A percentile compares a stretch with the other conserved stretches of the same genome.
phyloP scores from a whole-genome alignment of 768 basidiomycete genomes.

The Cyclocybe cylindracea region DNA sequence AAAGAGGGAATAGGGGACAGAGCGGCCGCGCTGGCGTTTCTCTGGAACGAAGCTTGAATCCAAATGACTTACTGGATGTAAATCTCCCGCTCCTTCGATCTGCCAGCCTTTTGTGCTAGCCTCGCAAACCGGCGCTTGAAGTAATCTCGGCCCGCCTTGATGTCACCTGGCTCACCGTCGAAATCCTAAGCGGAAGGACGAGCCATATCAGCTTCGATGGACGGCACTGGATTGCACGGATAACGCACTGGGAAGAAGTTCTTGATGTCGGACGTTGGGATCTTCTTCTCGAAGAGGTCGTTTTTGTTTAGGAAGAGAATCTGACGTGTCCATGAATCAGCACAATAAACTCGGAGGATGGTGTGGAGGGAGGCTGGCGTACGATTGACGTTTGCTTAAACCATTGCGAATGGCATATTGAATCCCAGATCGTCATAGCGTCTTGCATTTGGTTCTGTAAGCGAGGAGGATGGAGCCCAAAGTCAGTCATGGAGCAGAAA shows the following conservation, averaged over 20 bases:
- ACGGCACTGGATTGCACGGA: not conserved
- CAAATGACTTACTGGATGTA: conserved; percentile 78
- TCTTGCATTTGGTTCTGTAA: conserved; percentile 97
- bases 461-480: conserved; percentile 6
- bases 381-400: conserved; percentile 94
- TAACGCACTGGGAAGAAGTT: conserved; percentile 80
- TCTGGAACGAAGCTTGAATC: not conserved
- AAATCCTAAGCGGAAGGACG: conserved; percentile 58
- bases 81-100: conserved; percentile 85
- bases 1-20: too few relatives aligned
- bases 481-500: not conserved
- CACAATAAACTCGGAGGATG: not conserved
- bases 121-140: conserved; percentile 85
- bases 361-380: conserved; percentile 25
- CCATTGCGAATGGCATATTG: conserved; percentile 97
- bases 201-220: conserved; percentile 1
- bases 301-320: conserved; percentile 96
- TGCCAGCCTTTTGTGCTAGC: conserved; percentile 82
- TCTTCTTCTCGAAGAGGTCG: conserved; percentile 88
- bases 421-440: conserved; percentile 98
- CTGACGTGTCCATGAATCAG: conserved; percentile 34
- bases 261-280: conserved; percentile 79
- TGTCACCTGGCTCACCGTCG: conserved; percentile 75
- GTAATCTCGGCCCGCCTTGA: conserved; percentile 80
- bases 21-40: not conserved